Evolutionary conservation across 768 basidiomycete species (phyloP).

Genomic region (Rhodotorula diobovata): DNA sequence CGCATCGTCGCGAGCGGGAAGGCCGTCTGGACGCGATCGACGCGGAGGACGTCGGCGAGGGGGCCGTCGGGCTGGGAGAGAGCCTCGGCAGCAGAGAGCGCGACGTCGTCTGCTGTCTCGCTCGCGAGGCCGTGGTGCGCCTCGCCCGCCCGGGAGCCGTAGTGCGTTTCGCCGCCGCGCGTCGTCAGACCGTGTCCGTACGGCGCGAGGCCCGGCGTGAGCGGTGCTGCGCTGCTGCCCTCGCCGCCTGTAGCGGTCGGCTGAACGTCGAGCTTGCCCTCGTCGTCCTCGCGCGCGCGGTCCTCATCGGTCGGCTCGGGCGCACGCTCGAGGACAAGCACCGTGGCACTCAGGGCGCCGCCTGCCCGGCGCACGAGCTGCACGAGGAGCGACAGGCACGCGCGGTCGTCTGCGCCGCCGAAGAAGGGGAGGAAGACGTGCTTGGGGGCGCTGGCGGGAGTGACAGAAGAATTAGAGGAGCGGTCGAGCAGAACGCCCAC

Average conservation of each 20-base stretch:
- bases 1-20: conserved; percentile 50
- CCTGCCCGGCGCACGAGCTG: conserved; percentile 71
- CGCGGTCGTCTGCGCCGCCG: conserved; percentile 88
- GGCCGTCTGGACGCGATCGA: conserved; percentile 40
- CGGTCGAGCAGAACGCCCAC: conserved; percentile 83
- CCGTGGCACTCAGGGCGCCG: conserved; percentile 62
- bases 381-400: conserved; percentile 72
- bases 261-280: background rate
- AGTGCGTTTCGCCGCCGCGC: conserved; percentile 61
- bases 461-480: conserved; percentile 3
- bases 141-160: conserved; percentile 52
- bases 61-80: conserved; percentile 39
- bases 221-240: conserved; percentile 18
- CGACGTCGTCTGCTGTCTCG: conserved; percentile 72
- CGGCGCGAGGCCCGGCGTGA: conserved; percentile 33
- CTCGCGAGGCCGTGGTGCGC: conserved; percentile 56
- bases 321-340: conserved; percentile 57
- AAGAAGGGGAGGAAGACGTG: conserved; percentile 85
- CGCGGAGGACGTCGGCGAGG: conserved; percentile 31
- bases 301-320: conserved; percentile 30
- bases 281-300: background rate
- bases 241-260: background rate
- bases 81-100: conserved; percentile 59
- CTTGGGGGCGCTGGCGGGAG: conserved; percentile 44
- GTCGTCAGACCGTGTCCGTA: background rate